Evolutionary conservation across 179 eudicot species (phyloP), one percentile per base, ranked within the genome.

Genomic region (Actinidia arguta): DNA sequence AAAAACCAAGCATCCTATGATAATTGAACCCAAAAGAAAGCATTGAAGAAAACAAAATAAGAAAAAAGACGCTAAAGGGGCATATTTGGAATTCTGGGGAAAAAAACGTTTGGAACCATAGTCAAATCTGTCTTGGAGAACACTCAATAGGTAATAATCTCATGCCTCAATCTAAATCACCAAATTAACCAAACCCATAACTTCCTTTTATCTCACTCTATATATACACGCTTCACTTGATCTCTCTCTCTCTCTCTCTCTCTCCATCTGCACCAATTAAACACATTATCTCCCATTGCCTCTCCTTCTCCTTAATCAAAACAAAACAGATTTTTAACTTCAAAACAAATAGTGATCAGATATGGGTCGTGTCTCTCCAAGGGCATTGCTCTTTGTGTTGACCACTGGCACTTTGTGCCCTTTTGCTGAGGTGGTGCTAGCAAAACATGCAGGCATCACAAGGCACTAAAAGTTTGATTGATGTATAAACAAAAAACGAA

Each of bases 391-490:
- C 20, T 39, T 63, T 68, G 39, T 68, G 31, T 36, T 79, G 9
- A 36, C 63, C 36, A 31, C 2, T 31, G n/a, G n/a, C 52, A n/a
- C 46, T 68, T 36, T 79, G 2, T 67, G 46, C 31, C 10, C n/a
- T 51, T 36, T 39, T 5, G 22, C 82, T 20, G 82, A 79, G 68
- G 3, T 79, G 79, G 86, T 73, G 70, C 78, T 79, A 58, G 88
- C 89, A 42, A 81, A 81, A 79, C 80, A 78, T 50, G 75, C 71
- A 6, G 88, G 89, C 82, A 80, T 79, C 54, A 91, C 91, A 20
- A 84, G 93, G 80, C 92, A 87, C 68, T 87, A 89, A 81, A 85
- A 27, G 22, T 84, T 84, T 61, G 78, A 84, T 67, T 80, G 80
- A 75, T 17, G 83, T 56, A 54, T 2, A 31, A 31, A 31, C 36